Percentiles rank a stretch among this genome's conserved stretches.
phyloP scores from a whole-genome alignment of 2,329 filamentous ascomycete genomes.

The Ascochyta clinopodiicola region DNA sequence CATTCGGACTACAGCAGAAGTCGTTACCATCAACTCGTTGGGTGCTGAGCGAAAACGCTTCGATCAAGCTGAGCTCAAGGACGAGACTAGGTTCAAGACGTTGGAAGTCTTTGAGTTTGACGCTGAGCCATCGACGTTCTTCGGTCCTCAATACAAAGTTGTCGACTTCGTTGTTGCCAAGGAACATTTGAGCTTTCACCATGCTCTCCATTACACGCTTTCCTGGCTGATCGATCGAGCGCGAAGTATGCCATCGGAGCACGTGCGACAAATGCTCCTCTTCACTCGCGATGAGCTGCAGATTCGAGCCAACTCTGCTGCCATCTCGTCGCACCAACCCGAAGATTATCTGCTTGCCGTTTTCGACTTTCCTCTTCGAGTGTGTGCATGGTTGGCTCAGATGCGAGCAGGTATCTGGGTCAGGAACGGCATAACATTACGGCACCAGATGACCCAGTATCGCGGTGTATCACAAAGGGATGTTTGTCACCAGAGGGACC shows the following conservation, averaged over 20 bases:
- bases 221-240: constrained; percentile 95
- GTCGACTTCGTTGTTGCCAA: constrained; percentile 89
- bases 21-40: constrained; percentile 86
- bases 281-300: constrained; percentile 76
- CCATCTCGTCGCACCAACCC: constrained; percentile 63
- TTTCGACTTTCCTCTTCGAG: constrained; percentile 91
- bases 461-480: constrained; percentile 87
- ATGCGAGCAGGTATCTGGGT: constrained; percentile 99
- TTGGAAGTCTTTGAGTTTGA: constrained; percentile 84
- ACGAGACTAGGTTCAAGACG: constrained; percentile 81
- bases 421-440: constrained; percentile 91
- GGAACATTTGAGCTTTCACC: constrained; percentile 95
- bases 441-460: constrained; percentile 94
- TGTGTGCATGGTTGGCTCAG: constrained; percentile 95
- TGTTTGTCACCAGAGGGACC: constrained; percentile 91
- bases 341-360: constrained; percentile 85
- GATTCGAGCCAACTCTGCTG: constrained; percentile 66
- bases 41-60: constrained; percentile 89
- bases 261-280: constrained; percentile 71
- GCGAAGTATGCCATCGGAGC: constrained; percentile 72
- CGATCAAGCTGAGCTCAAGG: constrained; percentile 84
- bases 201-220: constrained; percentile 92
- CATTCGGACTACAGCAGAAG: constrained; percentile 77
- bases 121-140: constrained; percentile 36
- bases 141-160: constrained; percentile 59